Conservation (phyloP, 768 basidiomycete species). For the Xerocomus brunneocitrinus region DNA sequence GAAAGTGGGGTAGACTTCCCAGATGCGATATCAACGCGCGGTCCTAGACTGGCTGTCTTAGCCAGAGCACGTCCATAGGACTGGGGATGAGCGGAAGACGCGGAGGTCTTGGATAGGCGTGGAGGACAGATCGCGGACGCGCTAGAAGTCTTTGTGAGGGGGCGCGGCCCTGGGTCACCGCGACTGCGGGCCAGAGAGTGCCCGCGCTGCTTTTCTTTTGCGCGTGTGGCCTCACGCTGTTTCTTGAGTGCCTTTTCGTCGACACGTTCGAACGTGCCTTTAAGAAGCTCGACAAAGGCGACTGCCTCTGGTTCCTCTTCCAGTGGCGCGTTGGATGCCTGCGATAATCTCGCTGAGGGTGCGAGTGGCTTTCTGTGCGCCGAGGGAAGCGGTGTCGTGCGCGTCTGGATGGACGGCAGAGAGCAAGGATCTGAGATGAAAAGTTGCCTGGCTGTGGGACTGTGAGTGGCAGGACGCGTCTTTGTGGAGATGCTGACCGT, state of each 20-base stretch:
- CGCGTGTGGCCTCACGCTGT: constrained; percentile 14
- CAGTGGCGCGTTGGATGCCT: background rate
- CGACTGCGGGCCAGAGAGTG: background rate
- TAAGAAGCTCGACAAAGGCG: constrained; percentile 23
- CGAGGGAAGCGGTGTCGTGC: constrained; percentile 14
- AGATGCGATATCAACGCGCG: background rate
- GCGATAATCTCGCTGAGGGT: background rate
- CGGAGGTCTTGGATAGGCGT: background rate
- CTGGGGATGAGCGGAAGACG: background rate
- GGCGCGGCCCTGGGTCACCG: background rate
- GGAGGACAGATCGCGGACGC: constrained; percentile 7
- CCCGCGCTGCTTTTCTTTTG: constrained; percentile 9
- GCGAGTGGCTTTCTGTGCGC: background rate
- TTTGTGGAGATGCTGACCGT: constrained; percentile 10
- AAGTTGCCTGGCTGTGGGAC: background rate
- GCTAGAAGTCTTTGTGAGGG: constrained; percentile 17
- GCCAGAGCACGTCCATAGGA: constrained; percentile 2
- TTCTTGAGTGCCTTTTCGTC: constrained; percentile 27
- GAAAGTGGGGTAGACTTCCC: constrained; percentile 14
- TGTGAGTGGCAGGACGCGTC: background rate
- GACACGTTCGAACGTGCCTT: constrained; percentile 17
- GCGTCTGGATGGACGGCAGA: background rate
- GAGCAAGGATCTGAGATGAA: background rate
- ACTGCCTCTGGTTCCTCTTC: constrained; percentile 24
- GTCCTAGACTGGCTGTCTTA: constrained; percentile 6